A percentile compares a stretch with the other conserved stretches of the same genome.
Conservation (phyloP, 2,329 filamentous ascomycete genomes). For the Pestalotiopsis sp. region DNA sequence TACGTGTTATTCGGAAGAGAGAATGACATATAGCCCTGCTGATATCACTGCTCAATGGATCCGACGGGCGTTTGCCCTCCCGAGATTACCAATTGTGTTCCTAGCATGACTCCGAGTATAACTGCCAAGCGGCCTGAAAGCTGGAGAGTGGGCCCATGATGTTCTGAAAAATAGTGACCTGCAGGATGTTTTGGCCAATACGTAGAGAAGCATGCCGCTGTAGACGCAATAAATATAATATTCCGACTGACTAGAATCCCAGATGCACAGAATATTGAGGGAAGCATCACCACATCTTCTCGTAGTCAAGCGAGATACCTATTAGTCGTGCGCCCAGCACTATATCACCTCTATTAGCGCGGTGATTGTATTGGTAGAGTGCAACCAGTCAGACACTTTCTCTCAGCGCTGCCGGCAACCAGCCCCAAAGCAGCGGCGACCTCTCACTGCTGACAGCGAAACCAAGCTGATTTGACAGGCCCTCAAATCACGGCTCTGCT, state of each 20-base stretch:
- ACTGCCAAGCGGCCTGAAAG: background rate
- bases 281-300: background rate
- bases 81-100: constrained; percentile 6
- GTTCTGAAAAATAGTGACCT: background rate
- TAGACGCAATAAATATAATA: background rate
- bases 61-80: constrained; percentile 15
- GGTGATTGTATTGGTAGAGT: background rate
- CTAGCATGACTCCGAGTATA: background rate
- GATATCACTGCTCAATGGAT: background rate
- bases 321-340: background rate
- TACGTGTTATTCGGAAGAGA: background rate
- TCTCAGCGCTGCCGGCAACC: background rate
- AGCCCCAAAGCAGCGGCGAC: background rate
- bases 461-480: background rate
- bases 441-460: background rate
- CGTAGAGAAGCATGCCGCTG: background rate
- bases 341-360: background rate
- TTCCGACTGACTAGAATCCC: background rate
- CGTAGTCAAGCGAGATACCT: background rate
- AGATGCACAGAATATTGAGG: background rate
- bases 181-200: background rate
- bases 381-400: background rate
- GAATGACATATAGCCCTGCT: background rate
- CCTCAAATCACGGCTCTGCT: background rate
- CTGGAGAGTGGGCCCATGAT: background rate